Percentiles rank a stretch among this genome's conserved stretches.
phyloP scores from a whole-genome alignment of 176 grass and related monocot genomes.

The Thinopyrum elongatum region DNA sequence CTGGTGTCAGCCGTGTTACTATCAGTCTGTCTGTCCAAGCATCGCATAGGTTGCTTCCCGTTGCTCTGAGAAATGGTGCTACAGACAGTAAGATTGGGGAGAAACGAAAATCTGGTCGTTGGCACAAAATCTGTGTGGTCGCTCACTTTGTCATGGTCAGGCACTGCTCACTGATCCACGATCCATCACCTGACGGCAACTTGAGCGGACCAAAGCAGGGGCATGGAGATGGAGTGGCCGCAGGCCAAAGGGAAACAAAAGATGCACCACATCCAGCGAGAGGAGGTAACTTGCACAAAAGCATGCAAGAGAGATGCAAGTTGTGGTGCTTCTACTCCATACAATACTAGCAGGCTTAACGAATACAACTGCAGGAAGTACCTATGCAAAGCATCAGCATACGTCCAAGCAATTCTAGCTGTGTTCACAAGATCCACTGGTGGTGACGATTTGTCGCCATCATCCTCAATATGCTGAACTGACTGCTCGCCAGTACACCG shows the following conservation, averaged over 20 bases:
- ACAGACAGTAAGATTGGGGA: not conserved
- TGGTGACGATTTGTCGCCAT: not conserved
- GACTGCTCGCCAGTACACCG: too few relatives aligned
- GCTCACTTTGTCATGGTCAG: slow-evolving; percentile 30
- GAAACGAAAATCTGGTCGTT: not conserved
- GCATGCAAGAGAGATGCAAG: not conserved
- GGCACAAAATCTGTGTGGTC: not conserved
- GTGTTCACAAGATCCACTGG: not conserved
- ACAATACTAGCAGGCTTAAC: not conserved
- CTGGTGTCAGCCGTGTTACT: not conserved
- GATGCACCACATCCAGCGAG: not conserved
- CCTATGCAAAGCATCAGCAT: not conserved
- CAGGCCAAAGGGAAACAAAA: not conserved
- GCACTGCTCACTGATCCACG: not conserved
- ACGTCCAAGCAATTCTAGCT: not conserved
- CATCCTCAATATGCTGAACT: too few relatives aligned
- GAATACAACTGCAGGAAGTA: not conserved
- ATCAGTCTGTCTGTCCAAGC: not conserved
- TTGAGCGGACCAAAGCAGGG: not conserved
- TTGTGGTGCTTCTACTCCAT: not conserved
- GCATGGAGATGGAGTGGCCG: not conserved
- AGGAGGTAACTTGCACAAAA: not conserved
- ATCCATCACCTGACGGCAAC: slow-evolving; percentile 30
- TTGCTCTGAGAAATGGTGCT: not conserved
- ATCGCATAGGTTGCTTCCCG: not conserved